Evolutionary conservation across 352 stramenopile species (phyloP), one percentile per base, ranked within the genome.

Genomic region (Pythium aquatile): DNA sequence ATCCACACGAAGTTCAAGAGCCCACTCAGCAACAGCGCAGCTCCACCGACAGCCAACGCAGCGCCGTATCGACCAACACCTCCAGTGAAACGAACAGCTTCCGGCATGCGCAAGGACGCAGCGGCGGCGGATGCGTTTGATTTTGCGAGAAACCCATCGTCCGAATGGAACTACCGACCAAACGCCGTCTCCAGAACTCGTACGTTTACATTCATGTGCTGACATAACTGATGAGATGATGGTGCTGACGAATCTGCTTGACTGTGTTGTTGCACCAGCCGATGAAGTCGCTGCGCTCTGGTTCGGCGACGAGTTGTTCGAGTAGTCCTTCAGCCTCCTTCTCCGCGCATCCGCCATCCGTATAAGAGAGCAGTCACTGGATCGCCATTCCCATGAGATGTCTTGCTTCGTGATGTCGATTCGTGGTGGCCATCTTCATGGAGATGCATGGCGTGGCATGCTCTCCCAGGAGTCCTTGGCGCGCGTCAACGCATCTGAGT

Each of bases 381-480:
- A 35, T 35, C 32, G 5, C 5, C 32, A 35, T 35, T 35, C 32
- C 32, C 5, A 35, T 24, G 20, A 24, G 20, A 24, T 24, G 20
- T 24, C 20, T 24, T 24, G 20, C 20, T 24, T 24, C 20, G 20
- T 24, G 20, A 24, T 24, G 20, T 24, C 20, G 20, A 1, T 20
- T 55, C 48, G 5, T 55, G 28, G 39, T 35, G 14, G 26, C 16
- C 8, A 9, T 29, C 5, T 32, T 71, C 57, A 65, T 7, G 66
- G 61, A 0, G 68, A 58, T 16, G 16, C 66, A 14, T 68, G 61
- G n/a, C 58, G 48, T 11, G 62, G 59, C 47, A 85, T 65, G 24
- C 68, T 78, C 40, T 90, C 83, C 75, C 76, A 89, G 63, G 85
- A 94, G 60, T 94, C 83, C 24, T 83, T 85, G 16, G 83, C 74